phyloP scores from a whole-genome alignment of 2,329 filamentous ascomycete species.

The Cephalotrichum gorgonifer region DNA sequence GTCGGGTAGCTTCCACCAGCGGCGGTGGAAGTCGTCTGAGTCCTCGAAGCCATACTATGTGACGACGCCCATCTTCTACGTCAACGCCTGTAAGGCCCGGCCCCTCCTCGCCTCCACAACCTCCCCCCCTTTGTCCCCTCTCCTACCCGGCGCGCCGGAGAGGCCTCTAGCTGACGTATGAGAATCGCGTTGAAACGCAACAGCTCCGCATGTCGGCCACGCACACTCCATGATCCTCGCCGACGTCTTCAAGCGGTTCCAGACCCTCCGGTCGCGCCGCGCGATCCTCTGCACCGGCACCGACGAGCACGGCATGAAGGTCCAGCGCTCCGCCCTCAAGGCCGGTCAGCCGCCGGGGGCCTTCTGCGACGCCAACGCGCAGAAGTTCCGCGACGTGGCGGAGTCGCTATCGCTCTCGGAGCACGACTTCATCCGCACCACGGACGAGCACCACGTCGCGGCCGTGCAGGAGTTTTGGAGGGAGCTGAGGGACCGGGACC shows the following conservation, averaged over 20 bases:
- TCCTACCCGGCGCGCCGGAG: no score
- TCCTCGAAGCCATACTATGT: slow-evolving; percentile 79
- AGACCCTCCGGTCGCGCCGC: slow-evolving; percentile 58
- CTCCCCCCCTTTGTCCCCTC: not conserved
- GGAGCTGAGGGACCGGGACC: slow-evolving; percentile 62
- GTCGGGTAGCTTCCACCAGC: not conserved
- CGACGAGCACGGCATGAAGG: slow-evolving; percentile 96
- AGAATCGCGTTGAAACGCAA: no score
- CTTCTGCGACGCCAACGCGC: slow-evolving; percentile 81
- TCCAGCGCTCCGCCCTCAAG: slow-evolving; percentile 73
- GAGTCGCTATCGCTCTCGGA: slow-evolving; percentile 58
- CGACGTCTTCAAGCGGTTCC: slow-evolving; percentile 89
- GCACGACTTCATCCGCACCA: slow-evolving; percentile 88
- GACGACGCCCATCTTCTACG: slow-evolving; percentile 97
- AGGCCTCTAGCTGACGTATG: no score
- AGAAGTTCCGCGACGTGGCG: slow-evolving; percentile 70
- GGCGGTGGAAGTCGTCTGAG: slow-evolving; percentile 1
- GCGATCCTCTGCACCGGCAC: slow-evolving; percentile 82
- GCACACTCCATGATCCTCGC: slow-evolving; percentile 86
- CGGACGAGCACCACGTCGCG: slow-evolving; percentile 68
- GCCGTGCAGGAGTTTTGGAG: slow-evolving; percentile 88
- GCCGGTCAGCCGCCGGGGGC: slow-evolving; percentile 63
- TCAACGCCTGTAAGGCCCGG: slow-evolving; percentile 85
- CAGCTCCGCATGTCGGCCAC: slow-evolving; percentile 89
- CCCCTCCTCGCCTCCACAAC: not conserved